A percentile compares a stretch with the other conserved stretches of the same genome.
These are phyloP conservation scores for Umbelopsis sp. DNA, from an alignment of 192 early-diverging fungal genomes.

Conservation along the genomic window DNA sequence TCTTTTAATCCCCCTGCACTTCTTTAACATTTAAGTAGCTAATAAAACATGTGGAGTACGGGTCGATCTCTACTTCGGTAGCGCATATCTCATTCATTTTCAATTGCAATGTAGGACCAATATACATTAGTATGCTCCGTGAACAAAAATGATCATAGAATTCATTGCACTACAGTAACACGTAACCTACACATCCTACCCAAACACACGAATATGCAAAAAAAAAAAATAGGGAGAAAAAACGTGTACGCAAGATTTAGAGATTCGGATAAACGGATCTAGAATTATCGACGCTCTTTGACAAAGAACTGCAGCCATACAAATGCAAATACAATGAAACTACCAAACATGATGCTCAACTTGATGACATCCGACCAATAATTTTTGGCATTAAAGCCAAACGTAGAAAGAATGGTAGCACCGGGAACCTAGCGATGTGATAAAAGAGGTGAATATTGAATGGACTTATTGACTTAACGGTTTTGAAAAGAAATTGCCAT, in stretches of 20 bases:
- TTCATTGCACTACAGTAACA: not conserved
- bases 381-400: slow-evolving; percentile 81
- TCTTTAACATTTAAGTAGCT: too few species aligned
- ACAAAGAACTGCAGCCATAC: slow-evolving; percentile 80
- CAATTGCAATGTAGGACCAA: not conserved
- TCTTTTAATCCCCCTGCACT: too few species aligned
- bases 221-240: not conserved
- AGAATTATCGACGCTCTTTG: slow-evolving; percentile 72
- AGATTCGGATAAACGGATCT: not conserved
- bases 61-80: too few species aligned
- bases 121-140: not conserved
- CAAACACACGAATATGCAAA: too few species aligned
- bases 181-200: not conserved
- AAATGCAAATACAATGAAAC: slow-evolving; percentile 71
- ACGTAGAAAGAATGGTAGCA: slow-evolving; percentile 81
- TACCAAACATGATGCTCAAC: slow-evolving; percentile 57
- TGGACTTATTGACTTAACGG: too few species aligned
- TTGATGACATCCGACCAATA: slow-evolving; percentile 81
- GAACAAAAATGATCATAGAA: not conserved
- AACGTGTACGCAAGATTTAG: not conserved
- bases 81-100: too few species aligned
- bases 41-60: too few species aligned
- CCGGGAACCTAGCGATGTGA: slow-evolving; percentile 73
- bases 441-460: not conserved
- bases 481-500: too few species aligned